A percentile compares a stretch with the other conserved stretches of the same genome.
Conservation (phyloP, 768 basidiomycete genomes). For the Tulasnella sp. region DNA sequence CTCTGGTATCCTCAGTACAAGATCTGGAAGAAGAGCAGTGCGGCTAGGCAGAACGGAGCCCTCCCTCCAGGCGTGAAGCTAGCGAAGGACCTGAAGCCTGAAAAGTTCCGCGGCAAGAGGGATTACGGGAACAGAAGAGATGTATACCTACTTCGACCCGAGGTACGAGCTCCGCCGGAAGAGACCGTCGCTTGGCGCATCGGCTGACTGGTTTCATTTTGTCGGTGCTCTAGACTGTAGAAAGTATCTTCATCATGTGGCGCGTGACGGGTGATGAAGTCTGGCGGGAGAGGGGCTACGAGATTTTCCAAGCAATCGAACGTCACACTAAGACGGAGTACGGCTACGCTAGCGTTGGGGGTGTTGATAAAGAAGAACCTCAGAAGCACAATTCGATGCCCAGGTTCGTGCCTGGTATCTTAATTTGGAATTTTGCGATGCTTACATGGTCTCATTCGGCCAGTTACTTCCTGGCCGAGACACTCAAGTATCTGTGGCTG, state of each 20-base stretch:
- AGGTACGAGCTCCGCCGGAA: constrained; percentile 43
- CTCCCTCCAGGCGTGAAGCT: constrained; percentile 19
- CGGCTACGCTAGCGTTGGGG: constrained; percentile 58
- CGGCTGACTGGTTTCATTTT: not conserved
- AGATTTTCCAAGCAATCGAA: constrained; percentile 64
- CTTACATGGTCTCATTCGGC: not conserved
- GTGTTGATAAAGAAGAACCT: constrained; percentile 46
- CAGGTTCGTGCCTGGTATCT: constrained; percentile 47
- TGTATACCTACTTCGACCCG: constrained; percentile 63
- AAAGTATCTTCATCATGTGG: constrained; percentile 70
- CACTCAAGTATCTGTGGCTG: constrained; percentile 68
- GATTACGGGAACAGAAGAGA: constrained; percentile 54
- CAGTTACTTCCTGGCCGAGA: constrained; percentile 57
- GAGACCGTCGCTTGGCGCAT: not conserved
- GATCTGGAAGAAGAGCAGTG: constrained; percentile 4
- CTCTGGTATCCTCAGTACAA: constrained; percentile 25
- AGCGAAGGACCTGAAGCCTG: not conserved
- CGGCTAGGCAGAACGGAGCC: constrained; percentile 1
- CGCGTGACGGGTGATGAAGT: constrained; percentile 59
- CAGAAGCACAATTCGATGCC: constrained; percentile 59
- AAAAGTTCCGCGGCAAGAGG: not conserved
- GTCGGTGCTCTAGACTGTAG: constrained; percentile 52
- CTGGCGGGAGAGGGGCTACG: constrained; percentile 72
- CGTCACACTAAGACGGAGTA: constrained; percentile 52
- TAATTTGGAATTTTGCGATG: constrained; percentile 29